Conservation (phyloP, 495 filamentous ascomycete genomes). For the Alectoria sarmentosa region DNA sequence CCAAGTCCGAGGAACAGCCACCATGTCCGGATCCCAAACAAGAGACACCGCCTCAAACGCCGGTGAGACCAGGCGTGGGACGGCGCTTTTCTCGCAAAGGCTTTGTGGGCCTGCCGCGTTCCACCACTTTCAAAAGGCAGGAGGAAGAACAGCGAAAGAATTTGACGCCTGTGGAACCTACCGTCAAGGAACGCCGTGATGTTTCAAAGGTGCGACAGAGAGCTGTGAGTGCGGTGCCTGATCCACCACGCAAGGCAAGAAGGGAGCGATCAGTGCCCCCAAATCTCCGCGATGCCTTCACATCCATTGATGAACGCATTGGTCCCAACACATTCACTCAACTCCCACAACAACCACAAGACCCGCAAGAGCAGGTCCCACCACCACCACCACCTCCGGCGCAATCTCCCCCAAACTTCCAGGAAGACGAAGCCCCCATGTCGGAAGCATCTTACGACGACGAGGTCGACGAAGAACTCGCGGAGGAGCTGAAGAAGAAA, state of each 20-base stretch:
- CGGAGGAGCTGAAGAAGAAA: conserved; percentile 73
- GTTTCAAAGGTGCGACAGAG: conserved; percentile 64
- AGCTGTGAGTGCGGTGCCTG: conserved; percentile 40
- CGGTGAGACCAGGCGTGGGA: conserved; percentile 35
- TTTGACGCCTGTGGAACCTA: conserved; percentile 54
- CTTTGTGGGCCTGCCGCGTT: conserved; percentile 69
- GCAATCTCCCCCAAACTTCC: conserved; percentile 9
- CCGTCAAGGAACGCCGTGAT: conserved; percentile 60
- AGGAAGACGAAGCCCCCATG: conserved; percentile 33
- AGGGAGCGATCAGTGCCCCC: conserved; percentile 26
- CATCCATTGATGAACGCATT: conserved; percentile 13
- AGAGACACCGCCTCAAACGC: conserved; percentile 22
- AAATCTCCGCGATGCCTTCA: conserved; percentile 24
- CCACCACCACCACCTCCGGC: conserved; percentile 20
- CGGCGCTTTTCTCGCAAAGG: conserved; percentile 61
- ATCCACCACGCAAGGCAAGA: conserved; percentile 12
- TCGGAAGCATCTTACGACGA: conserved; percentile 30
- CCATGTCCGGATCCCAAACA: conserved; percentile 12
- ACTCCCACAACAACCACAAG: background rate
- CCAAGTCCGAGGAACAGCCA: conserved; percentile 37
- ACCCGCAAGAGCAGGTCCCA: conserved; percentile 20
- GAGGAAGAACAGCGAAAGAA: conserved; percentile 70
- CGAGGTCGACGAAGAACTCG: conserved; percentile 53
- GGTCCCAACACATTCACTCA: conserved; percentile 3
- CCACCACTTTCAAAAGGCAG: conserved; percentile 71